A percentile compares a stretch with the other conserved stretches of the same genome.
These are phyloP conservation scores for Emmonsia crescens DNA, from an alignment of 2,329 filamentous ascomycete species.

Conservation along the genomic window DNA sequence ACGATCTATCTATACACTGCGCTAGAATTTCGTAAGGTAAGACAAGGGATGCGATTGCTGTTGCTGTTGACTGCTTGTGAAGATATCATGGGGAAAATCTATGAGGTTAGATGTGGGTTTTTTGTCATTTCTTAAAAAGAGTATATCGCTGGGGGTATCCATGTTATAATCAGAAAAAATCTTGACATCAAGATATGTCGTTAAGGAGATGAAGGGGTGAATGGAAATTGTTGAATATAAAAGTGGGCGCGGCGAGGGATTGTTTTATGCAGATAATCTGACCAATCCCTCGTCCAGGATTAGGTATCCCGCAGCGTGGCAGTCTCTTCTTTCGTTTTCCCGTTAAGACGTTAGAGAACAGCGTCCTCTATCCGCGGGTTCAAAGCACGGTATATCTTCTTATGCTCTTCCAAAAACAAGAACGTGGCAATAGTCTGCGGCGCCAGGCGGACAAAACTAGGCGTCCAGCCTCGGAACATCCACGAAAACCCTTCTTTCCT, in stretches of 20 bases:
- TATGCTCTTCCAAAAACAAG: constrained; percentile 57
- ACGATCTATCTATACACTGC: too few species aligned
- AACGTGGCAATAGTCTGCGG: constrained; percentile 58
- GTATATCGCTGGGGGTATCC: neutral
- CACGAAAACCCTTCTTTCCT: constrained; percentile 49
- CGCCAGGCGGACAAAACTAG: constrained; percentile 54
- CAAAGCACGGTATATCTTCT: constrained; percentile 47
- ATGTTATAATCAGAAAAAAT: neutral
- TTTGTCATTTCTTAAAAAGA: neutral
- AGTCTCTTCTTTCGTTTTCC: neutral
- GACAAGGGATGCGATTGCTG: too few species aligned
- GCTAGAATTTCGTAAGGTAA: too few species aligned
- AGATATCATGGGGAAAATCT: neutral
- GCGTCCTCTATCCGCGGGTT: constrained; percentile 48
- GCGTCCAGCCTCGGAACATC: constrained; percentile 58
- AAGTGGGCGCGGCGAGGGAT: neutral
- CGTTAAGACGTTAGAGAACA: neutral
- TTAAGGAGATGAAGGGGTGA: neutral
- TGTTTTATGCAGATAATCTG: neutral
- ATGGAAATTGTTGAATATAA: neutral
- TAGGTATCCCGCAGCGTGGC: neutral
- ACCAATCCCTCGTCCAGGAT: too few species aligned
- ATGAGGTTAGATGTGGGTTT: neutral
- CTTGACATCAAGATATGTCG: neutral
- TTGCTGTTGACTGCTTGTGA: too few species aligned